Evolutionary conservation across 768 basidiomycete species (phyloP).

Genomic region (Tulasnella sp.): DNA sequence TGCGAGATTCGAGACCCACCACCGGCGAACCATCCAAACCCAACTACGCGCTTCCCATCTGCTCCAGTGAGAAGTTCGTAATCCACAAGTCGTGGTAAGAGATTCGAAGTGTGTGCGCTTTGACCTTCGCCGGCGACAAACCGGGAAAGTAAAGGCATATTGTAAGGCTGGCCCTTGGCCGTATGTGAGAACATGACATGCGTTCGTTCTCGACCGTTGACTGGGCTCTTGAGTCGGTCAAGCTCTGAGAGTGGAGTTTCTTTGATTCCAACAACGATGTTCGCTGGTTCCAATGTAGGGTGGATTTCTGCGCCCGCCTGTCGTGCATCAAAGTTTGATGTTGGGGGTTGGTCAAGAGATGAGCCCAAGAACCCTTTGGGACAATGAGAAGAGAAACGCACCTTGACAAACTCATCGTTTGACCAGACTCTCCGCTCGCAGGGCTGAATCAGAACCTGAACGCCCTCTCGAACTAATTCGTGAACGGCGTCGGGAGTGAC

Average conservation of each 20-base stretch:
- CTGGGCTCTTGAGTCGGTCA: slow-evolving; percentile 39
- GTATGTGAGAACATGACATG: slow-evolving; percentile 94
- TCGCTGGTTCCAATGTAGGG: slow-evolving; percentile 54
- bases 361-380: background rate
- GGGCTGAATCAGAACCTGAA: slow-evolving; percentile 67
- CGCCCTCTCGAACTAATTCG: slow-evolving; percentile 53
- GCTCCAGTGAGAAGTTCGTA: slow-evolving; percentile 71
- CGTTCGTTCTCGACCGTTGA: slow-evolving; percentile 51
- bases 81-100: slow-evolving; percentile 56
- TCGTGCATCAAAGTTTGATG: background rate
- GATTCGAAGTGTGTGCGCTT: background rate
- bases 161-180: slow-evolving; percentile 76
- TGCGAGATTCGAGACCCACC: slow-evolving; percentile 47
- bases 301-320: slow-evolving; percentile 76
- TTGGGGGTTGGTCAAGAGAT: background rate
- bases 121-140: slow-evolving; percentile 44
- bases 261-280: slow-evolving; percentile 84
- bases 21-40: slow-evolving; percentile 91
- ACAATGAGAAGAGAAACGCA: slow-evolving; percentile 37
- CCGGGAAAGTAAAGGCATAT: slow-evolving; percentile 67
- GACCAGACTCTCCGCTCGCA: slow-evolving; percentile 73
- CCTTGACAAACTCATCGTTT: slow-evolving; percentile 60
- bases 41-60: slow-evolving; percentile 70
- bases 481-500: slow-evolving; percentile 72
- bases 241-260: slow-evolving; percentile 70